Conservation (phyloP, 257 asterid species). For the Coffea canephora region DNA sequence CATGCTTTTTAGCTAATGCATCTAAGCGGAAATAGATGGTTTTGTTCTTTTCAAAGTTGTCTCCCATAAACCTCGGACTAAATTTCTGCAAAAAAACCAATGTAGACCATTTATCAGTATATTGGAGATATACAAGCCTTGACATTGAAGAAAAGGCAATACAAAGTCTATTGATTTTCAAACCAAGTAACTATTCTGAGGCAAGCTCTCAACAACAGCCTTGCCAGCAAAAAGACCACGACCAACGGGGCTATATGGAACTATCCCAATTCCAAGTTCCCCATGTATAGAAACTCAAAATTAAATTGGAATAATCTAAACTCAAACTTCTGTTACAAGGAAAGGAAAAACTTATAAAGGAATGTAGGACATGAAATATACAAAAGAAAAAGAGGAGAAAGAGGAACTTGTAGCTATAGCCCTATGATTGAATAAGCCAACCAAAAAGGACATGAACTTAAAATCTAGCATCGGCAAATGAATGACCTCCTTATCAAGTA, state of each 20-base stretch:
- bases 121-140: background rate
- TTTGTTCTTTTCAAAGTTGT: slow-evolving; percentile 62
- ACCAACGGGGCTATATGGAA: slow-evolving; percentile 57
- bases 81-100: slow-evolving; percentile 21
- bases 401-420: background rate
- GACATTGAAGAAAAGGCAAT: background rate
- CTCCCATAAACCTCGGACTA: slow-evolving; percentile 59
- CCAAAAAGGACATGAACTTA: background rate
- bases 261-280: slow-evolving; percentile 62
- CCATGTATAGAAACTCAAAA: slow-evolving; percentile 12
- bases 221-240: slow-evolving; percentile 56
- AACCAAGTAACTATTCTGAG: slow-evolving; percentile 44
- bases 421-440: background rate
- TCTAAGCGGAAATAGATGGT: slow-evolving; percentile 41
- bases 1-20: slow-evolving; percentile 43
- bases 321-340: no score
- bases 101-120: background rate
- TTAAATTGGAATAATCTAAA: background rate
- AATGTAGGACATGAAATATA: no score
- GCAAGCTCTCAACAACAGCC: slow-evolving; percentile 38
- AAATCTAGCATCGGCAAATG: background rate
- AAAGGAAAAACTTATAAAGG: no score
- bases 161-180: background rate
- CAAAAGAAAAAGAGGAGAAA: background rate
- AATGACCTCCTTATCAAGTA: background rate